Conservation (phyloP, 1,284 basidiomycete species). For the Leccinum insolens region DNA sequence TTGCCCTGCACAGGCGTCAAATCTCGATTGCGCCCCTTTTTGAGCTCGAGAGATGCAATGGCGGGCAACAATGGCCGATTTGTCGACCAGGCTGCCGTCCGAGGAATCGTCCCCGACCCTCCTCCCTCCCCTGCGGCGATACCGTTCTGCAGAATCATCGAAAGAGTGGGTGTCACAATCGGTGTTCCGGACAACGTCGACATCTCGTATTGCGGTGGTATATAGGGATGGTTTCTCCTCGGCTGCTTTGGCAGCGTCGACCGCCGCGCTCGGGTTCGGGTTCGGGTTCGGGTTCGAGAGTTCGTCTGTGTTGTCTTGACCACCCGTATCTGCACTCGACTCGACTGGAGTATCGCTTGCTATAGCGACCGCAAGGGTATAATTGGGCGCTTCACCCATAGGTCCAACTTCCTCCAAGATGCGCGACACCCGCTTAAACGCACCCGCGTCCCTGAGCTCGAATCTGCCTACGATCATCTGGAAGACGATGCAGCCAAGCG, state of each 20-base stretch:
- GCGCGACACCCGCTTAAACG: conserved; percentile 24
- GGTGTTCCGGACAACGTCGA: conserved; percentile 1
- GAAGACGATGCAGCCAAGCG: conserved; percentile 93
- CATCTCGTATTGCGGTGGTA: conserved; percentile 6
- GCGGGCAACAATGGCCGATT: conserved; percentile 40
- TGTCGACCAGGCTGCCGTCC: conserved; percentile 49
- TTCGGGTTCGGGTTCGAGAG: not conserved
- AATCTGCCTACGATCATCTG: conserved; percentile 95
- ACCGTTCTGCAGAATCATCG: not conserved
- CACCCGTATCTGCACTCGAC: not conserved
- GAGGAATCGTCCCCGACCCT: conserved; percentile 46
- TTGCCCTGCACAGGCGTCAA: conserved; percentile 62
- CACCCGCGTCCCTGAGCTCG: conserved; percentile 33
- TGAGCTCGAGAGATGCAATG: conserved; percentile 21
- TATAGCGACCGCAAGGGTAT: conserved; percentile 17
- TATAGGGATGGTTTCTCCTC: not conserved
- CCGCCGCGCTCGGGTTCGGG: not conserved
- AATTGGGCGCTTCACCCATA: conserved; percentile 39
- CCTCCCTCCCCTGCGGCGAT: conserved; percentile 28
- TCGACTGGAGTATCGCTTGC: conserved; percentile 4
- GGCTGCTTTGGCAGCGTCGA: conserved; percentile 16
- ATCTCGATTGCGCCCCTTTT: conserved; percentile 53
- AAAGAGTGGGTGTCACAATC: conserved; percentile 37
- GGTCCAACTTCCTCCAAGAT: conserved; percentile 37
- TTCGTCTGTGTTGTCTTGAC: not conserved